Percentiles rank a stretch among this genome's conserved stretches.
These are phyloP conservation scores for Trametes meyenii DNA, from an alignment of 768 basidiomycete genomes.

Conservation along the genomic window DNA sequence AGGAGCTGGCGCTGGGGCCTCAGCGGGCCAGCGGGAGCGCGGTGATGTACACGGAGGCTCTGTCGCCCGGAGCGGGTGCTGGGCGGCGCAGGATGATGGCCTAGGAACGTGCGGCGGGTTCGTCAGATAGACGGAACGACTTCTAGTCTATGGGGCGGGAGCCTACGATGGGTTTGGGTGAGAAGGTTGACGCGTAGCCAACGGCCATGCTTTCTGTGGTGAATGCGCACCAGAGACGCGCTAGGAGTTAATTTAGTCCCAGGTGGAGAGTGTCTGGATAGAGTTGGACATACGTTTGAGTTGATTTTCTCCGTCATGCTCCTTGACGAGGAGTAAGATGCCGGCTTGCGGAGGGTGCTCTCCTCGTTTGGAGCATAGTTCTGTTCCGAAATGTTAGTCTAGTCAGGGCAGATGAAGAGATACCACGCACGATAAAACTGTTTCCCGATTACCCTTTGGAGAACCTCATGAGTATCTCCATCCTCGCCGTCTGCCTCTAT, in stretches of 20 bases:
- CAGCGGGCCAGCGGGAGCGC: slow-evolving; percentile 43
- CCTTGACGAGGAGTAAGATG: slow-evolving; percentile 61
- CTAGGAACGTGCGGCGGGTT: slow-evolving; percentile 28
- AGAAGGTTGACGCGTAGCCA: slow-evolving; percentile 60
- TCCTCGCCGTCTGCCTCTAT: slow-evolving; percentile 37
- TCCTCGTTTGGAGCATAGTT: slow-evolving; percentile 33
- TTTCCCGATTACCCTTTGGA: slow-evolving; percentile 48
- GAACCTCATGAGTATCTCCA: slow-evolving; percentile 57
- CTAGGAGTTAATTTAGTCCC: slow-evolving; percentile 37
- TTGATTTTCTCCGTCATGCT: slow-evolving; percentile 34
- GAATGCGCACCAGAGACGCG: slow-evolving; percentile 81
- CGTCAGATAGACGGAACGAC: slow-evolving; percentile 4
- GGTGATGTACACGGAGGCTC: slow-evolving; percentile 54
- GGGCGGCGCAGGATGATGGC: slow-evolving; percentile 40
- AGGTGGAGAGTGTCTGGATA: background rate
- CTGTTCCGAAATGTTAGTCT: background rate
- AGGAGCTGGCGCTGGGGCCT: background rate
- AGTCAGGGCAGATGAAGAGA: background rate
- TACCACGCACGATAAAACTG: slow-evolving; percentile 52
- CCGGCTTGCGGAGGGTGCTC: slow-evolving; percentile 59
- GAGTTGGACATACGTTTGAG: slow-evolving; percentile 33
- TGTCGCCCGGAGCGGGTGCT: slow-evolving; percentile 17
- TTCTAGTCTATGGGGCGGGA: background rate
- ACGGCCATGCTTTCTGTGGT: slow-evolving; percentile 84
- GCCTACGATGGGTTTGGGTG: slow-evolving; percentile 61